Conservation (phyloP, 192 early-diverging fungal genomes). For the Chytriomyces confervae region DNA sequence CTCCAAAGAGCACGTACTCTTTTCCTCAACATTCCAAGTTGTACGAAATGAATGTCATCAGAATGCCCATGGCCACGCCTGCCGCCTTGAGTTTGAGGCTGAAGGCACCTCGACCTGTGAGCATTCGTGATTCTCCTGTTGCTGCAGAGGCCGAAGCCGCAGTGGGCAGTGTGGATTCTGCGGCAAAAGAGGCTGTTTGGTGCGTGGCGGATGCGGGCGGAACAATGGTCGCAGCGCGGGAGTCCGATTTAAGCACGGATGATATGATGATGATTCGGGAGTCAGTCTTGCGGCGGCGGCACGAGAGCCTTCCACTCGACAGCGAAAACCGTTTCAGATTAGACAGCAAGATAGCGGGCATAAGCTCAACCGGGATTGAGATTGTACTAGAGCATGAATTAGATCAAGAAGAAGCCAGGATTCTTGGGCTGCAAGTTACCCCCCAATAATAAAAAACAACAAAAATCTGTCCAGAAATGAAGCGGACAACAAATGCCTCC, state of each 20-base stretch:
- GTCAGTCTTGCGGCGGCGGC: not conserved
- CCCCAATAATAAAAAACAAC: too few species aligned
- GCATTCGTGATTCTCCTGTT: not conserved
- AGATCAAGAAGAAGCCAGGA: not conserved
- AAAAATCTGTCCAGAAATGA: not conserved
- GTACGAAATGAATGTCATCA: not conserved
- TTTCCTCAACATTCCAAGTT: not conserved
- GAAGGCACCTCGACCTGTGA: not conserved
- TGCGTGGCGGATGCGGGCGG: slow-evolving; percentile 19
- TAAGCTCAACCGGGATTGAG: slow-evolving; percentile 15
- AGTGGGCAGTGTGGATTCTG: not conserved
- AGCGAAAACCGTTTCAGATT: not conserved
- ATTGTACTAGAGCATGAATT: not conserved
- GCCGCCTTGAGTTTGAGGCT: not conserved
- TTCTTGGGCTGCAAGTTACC: not conserved
- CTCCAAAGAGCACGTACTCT: not conserved
- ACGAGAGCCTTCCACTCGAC: not conserved
- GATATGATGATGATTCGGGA: slow-evolving; percentile 1
- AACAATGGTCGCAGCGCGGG: not conserved
- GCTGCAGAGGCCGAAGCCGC: not conserved
- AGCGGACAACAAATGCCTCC: not conserved
- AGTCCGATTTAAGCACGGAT: slow-evolving; percentile 6
- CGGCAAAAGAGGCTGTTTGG: slow-evolving; percentile 2
- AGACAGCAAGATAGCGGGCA: not conserved
- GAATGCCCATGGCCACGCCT: not conserved